Evolutionary conservation across 139 green algal genomes (phyloP).

Genomic region (Tetradesmus lagerheimii): DNA sequence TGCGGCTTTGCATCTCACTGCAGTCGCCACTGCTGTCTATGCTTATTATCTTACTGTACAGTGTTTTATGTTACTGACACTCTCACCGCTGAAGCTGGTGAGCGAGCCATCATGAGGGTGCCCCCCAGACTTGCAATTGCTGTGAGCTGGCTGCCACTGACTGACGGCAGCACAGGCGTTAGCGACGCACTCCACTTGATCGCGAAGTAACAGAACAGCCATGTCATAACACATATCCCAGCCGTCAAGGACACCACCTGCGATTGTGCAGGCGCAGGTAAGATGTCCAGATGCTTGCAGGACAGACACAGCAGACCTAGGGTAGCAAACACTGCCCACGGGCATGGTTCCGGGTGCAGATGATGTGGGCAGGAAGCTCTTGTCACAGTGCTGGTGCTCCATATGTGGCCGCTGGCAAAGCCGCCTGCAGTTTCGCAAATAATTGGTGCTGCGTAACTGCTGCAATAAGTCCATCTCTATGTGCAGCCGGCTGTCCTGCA

Average conservation of each 20-base stretch:
- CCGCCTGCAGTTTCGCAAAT: no score
- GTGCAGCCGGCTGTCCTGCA: neutral
- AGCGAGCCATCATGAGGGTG: conserved; percentile 87
- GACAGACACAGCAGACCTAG: neutral
- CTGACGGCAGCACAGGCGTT: neutral
- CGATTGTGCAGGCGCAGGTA: neutral
- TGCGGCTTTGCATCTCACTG: no score
- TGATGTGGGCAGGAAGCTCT: neutral
- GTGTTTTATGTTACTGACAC: no score
- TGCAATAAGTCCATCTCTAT: conserved; percentile 7
- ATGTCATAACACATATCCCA: conserved; percentile 64
- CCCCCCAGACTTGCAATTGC: conserved; percentile 75
- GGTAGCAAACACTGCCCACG: neutral
- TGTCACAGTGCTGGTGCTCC: neutral
- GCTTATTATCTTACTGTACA: no score
- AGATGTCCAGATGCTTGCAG: neutral
- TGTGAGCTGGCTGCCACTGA: conserved; percentile 40
- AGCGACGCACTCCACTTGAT: conserved; percentile 45
- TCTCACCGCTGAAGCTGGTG: conserved; percentile 85
- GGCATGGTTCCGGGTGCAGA: neutral
- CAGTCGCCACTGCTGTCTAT: no score
- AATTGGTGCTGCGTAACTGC: neutral
- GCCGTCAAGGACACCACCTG: conserved; percentile 80
- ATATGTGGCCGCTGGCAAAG: neutral
- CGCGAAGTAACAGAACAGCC: conserved; percentile 62